Conservation (phyloP, 1,139 yeast species). For the Ogataea hybrid region DNA sequence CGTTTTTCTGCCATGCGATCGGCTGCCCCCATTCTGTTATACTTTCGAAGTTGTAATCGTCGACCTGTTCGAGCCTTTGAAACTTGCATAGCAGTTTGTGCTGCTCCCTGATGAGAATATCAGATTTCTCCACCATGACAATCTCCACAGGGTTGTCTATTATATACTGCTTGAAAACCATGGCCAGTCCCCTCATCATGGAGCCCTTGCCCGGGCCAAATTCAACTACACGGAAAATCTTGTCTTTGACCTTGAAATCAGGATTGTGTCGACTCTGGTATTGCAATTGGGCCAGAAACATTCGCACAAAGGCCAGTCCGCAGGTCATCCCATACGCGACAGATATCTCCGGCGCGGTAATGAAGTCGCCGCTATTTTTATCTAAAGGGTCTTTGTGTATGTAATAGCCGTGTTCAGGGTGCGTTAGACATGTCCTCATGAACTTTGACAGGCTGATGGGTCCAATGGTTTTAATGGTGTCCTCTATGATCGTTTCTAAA, state of each 20-base stretch:
- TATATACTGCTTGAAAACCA: constrained; percentile 44
- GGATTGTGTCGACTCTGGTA: constrained; percentile 31
- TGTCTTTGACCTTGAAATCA: constrained; percentile 23
- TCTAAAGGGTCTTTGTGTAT: constrained; percentile 78
- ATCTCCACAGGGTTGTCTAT: constrained; percentile 40
- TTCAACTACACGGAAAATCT: constrained; percentile 57
- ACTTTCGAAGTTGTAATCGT: constrained; percentile 40
- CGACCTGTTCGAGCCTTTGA: constrained; percentile 23
- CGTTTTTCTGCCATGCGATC: constrained; percentile 70
- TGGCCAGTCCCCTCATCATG: constrained; percentile 62
- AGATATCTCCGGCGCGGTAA: constrained; percentile 85
- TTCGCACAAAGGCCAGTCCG: constrained; percentile 67
- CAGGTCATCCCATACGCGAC: constrained; percentile 86
- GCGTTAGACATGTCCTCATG: constrained; percentile 81
- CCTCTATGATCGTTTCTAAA: constrained; percentile 36
- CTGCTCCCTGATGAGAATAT: constrained; percentile 60
- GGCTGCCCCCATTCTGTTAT: constrained; percentile 52
- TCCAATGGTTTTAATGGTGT: constrained; percentile 67
- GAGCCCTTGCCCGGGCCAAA: constrained; percentile 91
- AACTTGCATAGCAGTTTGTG: constrained; percentile 46
- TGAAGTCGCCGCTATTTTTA: constrained; percentile 61
- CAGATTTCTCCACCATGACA: constrained; percentile 71
- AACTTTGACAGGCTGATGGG: constrained; percentile 72
- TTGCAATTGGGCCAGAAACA: constrained; percentile 55
- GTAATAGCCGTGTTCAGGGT: constrained; percentile 78